Base-by-base conservation (phyloP, 495 filamentous ascomycete species). In the Penicillium riverlandense region DNA sequence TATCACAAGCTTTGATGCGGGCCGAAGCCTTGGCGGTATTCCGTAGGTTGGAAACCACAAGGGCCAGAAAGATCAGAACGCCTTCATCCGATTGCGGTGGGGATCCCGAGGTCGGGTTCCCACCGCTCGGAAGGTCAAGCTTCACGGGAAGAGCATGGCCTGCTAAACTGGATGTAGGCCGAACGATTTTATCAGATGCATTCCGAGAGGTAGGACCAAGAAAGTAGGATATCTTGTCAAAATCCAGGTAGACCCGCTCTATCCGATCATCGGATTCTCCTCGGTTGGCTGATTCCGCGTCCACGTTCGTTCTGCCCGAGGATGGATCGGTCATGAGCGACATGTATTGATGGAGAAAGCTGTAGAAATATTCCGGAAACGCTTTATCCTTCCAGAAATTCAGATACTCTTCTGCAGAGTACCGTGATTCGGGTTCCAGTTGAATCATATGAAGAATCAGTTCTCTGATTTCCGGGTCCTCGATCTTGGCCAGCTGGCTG, bases 281-380 rank as follows among this genome's bases (percentile, higher is more conserved):
- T 47, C 86, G 68, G 47, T 85, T 89, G 34, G 75, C 75, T 13
- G 73, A 69, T 12, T 79, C 77, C 1, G 79, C 72, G 14, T 80
- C 80, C 8, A 85, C 69, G 13, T 78, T 68, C 34, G 75, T 72
- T 41, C 81, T 82, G 2, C 87, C 88, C 28, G 86, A 85, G 3
- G 83, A 85, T n/a, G 89, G 85, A 59, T 99, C 91, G 2, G 94
- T 97, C 54, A 99, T 88, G 34, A 92, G 72, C 51, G 85, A 87
- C 88, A 98, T 95, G 61, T 96, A 95, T 50, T 95, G 88, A 57
- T 98, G 92, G 29, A 98, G 77, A 58, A 96, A 96, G 64, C 79
- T 94, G 74, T 95, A 96, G 48, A 96, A 98, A 58, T 96, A 96
- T 35, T 88, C 79, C 2, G 92, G 92, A 48, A 98, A 98, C 2